These are phyloP conservation scores for Protomyces gravidus DNA, from an alignment of 1,139 yeast species.

Conservation along the genomic window DNA sequence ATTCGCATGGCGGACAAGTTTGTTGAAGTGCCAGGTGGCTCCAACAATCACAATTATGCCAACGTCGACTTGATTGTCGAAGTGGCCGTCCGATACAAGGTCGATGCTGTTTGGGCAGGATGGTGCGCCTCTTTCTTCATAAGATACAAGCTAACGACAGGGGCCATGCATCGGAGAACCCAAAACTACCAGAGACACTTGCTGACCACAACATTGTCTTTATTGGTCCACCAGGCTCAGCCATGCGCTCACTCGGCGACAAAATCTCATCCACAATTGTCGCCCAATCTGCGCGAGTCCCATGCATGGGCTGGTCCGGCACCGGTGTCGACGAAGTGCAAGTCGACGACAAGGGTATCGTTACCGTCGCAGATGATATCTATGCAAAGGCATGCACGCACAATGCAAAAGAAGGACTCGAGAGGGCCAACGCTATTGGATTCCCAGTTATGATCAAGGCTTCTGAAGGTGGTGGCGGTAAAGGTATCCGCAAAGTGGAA, in stretches of 20 bases:
- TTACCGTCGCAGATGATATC: slow-evolving; percentile 76
- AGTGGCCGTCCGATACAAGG: slow-evolving; percentile 91
- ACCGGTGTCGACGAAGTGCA: slow-evolving; percentile 84
- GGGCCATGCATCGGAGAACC: slow-evolving; percentile 98
- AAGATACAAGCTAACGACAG: slow-evolving; percentile 44
- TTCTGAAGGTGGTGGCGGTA: slow-evolving; percentile 99
- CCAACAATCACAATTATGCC: slow-evolving; percentile 96
- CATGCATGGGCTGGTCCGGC: slow-evolving; percentile 99
- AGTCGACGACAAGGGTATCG: slow-evolving; percentile 70
- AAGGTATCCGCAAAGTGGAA: slow-evolving; percentile 92
- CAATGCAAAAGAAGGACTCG: slow-evolving; percentile 82
- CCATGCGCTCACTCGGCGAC: slow-evolving; percentile 99
- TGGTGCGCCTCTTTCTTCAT: slow-evolving; percentile 32
- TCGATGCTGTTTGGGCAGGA: slow-evolving; percentile 99
- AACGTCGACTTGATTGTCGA: slow-evolving; percentile 96
- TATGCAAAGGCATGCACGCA: slow-evolving; percentile 84
- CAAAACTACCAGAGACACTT: slow-evolving; percentile 82
- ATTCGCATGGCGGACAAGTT: slow-evolving; percentile 99
- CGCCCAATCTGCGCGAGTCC: slow-evolving; percentile 96
- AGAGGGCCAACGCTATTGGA: slow-evolving; percentile 77
- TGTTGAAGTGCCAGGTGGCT: slow-evolving; percentile 98
- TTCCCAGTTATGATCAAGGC: slow-evolving; percentile 97
- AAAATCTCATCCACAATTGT: slow-evolving; percentile 95
- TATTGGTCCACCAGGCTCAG: slow-evolving; percentile 97
- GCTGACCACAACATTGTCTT: slow-evolving; percentile 86